A percentile compares a stretch with the other conserved stretches of the same genome.
Evolutionary conservation across 2,329 filamentous ascomycete genomes (phyloP).

Genomic region (Fusarium sp.): DNA sequence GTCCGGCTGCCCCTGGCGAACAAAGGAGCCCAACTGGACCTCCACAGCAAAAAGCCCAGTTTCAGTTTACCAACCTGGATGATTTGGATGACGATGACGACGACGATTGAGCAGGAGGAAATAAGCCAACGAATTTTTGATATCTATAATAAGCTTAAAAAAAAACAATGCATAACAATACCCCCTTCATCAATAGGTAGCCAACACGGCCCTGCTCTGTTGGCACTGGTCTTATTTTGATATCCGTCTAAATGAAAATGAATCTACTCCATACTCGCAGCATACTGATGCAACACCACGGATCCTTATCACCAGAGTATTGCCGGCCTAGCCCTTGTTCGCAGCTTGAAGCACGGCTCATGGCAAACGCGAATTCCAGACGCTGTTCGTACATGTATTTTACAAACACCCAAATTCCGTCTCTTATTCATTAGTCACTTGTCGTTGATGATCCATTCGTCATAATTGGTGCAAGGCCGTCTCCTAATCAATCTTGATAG

Average conservation of each 20-base stretch:
- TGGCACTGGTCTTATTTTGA: slow-evolving; percentile 17
- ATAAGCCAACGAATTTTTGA: neutral
- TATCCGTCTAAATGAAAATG: slow-evolving; percentile 30
- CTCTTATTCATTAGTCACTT: slow-evolving; percentile 34
- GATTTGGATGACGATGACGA: slow-evolving; percentile 58
- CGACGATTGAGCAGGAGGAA: slow-evolving; percentile 41
- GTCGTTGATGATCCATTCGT: slow-evolving; percentile 14
- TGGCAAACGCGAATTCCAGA: slow-evolving; percentile 29
- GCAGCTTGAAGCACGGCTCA: neutral
- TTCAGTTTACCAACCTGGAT: slow-evolving; percentile 64
- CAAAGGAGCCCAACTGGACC: slow-evolving; percentile 39
- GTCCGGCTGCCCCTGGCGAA: slow-evolving; percentile 40
- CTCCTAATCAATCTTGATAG: slow-evolving; percentile 93
- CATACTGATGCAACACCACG: slow-evolving; percentile 14
- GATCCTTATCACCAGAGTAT: neutral
- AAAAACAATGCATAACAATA: slow-evolving; percentile 20
- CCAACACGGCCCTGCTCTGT: slow-evolving; percentile 22
- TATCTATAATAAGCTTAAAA: slow-evolving; percentile 31
- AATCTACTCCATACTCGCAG: slow-evolving; percentile 26
- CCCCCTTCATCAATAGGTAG: slow-evolving; percentile 25
- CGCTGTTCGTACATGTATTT: slow-evolving; percentile 46
- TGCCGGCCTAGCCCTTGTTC: neutral
- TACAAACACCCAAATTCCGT: slow-evolving; percentile 40
- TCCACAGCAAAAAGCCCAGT: slow-evolving; percentile 59
- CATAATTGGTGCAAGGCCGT: neutral